Conservation (phyloP, 2,329 filamentous ascomycete genomes). For the Lecanosticta acicola region DNA sequence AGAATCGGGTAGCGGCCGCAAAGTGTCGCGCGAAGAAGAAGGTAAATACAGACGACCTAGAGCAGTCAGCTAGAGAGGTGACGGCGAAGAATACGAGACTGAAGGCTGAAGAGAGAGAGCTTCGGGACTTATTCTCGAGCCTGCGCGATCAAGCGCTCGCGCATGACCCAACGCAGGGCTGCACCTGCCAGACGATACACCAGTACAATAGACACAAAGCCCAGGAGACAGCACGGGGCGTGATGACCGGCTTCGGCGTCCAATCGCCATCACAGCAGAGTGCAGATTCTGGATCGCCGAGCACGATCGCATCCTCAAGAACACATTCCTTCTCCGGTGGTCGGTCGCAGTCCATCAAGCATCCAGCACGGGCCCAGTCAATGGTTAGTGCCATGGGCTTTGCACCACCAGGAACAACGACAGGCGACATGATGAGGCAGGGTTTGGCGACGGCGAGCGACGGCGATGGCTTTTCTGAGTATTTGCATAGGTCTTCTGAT, state of each 20-base stretch:
- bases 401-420: background rate
- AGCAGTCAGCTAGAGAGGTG: slow-evolving; percentile 40
- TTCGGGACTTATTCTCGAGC: slow-evolving; percentile 31
- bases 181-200: slow-evolving; percentile 30
- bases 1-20: slow-evolving; percentile 66
- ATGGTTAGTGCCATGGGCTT: slow-evolving; percentile 3
- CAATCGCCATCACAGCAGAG: slow-evolving; percentile 21
- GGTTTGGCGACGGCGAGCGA: background rate
- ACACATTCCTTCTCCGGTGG: slow-evolving; percentile 16
- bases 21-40: slow-evolving; percentile 69
- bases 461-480: background rate
- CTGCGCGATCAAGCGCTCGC: slow-evolving; percentile 31
- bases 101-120: slow-evolving; percentile 28
- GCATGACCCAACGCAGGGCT: slow-evolving; percentile 28
- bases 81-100: slow-evolving; percentile 29
- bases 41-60: slow-evolving; percentile 49
- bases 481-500: background rate
- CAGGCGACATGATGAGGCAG: background rate
- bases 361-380: slow-evolving; percentile 8
- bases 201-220: slow-evolving; percentile 32
- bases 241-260: slow-evolving; percentile 11
- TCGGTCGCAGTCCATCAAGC: slow-evolving; percentile 1
- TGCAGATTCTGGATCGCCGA: slow-evolving; percentile 14
- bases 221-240: slow-evolving; percentile 20
- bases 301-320: slow-evolving; percentile 9